These are phyloP conservation scores for Syzygium aromaticum DNA, from an alignment of 345 rosid species.

Conservation along the genomic window DNA sequence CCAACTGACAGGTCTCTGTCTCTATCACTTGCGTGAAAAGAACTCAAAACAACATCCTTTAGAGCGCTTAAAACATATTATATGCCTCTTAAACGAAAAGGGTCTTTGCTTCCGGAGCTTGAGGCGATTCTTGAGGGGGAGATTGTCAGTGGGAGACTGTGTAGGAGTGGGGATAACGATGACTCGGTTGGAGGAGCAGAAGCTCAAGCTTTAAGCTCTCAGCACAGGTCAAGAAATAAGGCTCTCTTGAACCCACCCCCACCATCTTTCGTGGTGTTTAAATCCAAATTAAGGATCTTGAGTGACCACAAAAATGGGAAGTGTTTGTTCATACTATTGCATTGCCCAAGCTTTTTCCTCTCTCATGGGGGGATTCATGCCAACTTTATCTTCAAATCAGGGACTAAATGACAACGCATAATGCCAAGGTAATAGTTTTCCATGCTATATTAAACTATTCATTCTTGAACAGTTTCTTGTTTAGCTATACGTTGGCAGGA, in stretches of 20 bases:
- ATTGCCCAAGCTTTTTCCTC: background rate
- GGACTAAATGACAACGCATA: constrained; percentile 32
- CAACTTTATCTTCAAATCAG: constrained; percentile 11
- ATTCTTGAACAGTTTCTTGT: constrained; percentile 16
- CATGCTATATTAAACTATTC: background rate
- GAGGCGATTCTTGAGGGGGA: constrained; percentile 21
- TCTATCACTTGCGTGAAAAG: background rate
- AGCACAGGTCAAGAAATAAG: background rate
- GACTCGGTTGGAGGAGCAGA: background rate
- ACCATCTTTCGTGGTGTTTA: constrained; percentile 3
- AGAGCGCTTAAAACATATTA: background rate
- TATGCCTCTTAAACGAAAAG: constrained; percentile 17
- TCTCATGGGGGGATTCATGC: background rate
- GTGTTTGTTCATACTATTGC: background rate
- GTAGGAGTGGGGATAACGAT: constrained; percentile 13
- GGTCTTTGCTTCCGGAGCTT: constrained; percentile 23
- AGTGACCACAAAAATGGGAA: constrained; percentile 13
- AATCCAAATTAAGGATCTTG: constrained; percentile 24
- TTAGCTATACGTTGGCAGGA: background rate
- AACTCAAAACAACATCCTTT: background rate
- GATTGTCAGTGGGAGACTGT: constrained; percentile 5
- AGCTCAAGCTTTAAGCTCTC: background rate
- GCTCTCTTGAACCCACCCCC: constrained; percentile 1
- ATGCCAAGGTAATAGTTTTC: constrained; percentile 15
- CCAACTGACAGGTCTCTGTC: background rate